These are phyloP conservation scores for Schwanniomyces polymorphus DNA, from an alignment of 805 yeast species.

Conservation along the genomic window DNA sequence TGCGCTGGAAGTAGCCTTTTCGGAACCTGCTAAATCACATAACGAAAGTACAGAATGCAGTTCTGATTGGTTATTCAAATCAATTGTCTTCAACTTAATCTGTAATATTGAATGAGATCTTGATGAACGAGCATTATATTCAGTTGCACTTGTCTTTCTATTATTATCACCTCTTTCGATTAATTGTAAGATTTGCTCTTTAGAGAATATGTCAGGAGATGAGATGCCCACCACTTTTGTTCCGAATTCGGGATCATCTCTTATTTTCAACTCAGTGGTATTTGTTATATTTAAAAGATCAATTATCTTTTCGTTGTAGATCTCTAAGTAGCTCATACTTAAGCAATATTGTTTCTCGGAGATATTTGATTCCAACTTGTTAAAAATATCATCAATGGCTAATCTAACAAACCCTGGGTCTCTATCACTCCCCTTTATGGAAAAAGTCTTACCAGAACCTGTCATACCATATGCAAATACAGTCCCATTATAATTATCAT, in stretches of 20 bases:
- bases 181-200: conserved; percentile 58
- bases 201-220: conserved; percentile 55
- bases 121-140: conserved; percentile 82
- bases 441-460: conserved; percentile 86
- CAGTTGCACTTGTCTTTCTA: conserved; percentile 85
- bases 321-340: conserved; percentile 74
- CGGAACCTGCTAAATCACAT: conserved; percentile 98
- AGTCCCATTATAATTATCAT: conserved; percentile 81
- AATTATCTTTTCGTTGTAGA: conserved; percentile 82
- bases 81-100: conserved; percentile 53
- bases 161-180: conserved; percentile 70
- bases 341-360: conserved; percentile 42
- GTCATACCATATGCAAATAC: conserved; percentile 95
- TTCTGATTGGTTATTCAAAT: conserved; percentile 37
- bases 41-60: conserved; percentile 67
- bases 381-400: conserved; percentile 62
- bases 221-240: conserved; percentile 74
- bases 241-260: conserved; percentile 76
- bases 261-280: conserved; percentile 60
- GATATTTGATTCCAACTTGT: conserved; percentile 33
- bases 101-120: conserved; percentile 90
- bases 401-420: conserved; percentile 74
- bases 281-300: conserved; percentile 58
- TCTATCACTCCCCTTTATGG: conserved; percentile 70
- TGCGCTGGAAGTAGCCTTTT: conserved; percentile 67